Evolutionary conservation across 352 stramenopile species (phyloP).

Genomic region (Phytophthora pistaciae): DNA sequence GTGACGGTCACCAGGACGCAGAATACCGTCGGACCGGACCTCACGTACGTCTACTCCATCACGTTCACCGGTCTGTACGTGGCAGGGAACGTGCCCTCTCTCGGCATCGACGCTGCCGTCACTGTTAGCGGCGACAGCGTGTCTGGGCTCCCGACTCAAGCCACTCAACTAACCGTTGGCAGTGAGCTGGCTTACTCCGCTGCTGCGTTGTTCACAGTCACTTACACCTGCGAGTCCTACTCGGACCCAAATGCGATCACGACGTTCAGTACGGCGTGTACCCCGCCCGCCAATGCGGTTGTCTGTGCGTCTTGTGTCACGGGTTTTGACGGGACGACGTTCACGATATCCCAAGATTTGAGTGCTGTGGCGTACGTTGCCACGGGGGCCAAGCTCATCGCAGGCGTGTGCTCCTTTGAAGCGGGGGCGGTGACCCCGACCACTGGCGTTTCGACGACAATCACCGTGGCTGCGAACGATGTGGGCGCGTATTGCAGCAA

Average conservation of each 20-base stretch:
- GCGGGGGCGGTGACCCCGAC: constrained; percentile 30
- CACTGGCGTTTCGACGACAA: constrained; percentile 7
- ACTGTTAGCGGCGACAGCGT: constrained; percentile 37
- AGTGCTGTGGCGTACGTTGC: constrained; percentile 20
- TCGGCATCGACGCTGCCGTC: constrained; percentile 58
- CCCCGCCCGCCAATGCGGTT: constrained; percentile 22
- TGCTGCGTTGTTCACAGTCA: constrained; percentile 54
- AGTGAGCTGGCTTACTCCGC: constrained; percentile 16
- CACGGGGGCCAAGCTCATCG: constrained; percentile 43
- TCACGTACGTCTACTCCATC: constrained; percentile 87
- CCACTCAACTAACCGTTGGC: constrained; percentile 34
- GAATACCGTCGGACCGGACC: constrained; percentile 40
- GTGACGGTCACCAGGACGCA: constrained; percentile 48
- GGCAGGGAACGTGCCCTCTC: constrained; percentile 87
- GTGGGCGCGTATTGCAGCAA: constrained; percentile 34
- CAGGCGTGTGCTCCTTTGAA: constrained; percentile 68
- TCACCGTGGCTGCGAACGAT: constrained; percentile 37
- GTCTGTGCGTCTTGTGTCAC: constrained; percentile 71
- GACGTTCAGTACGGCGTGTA: constrained; percentile 68
- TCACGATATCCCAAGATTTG: constrained; percentile 42
- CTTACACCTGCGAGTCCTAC: constrained; percentile 85
- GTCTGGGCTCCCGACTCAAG: constrained; percentile 30
- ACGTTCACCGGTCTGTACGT: constrained; percentile 88
- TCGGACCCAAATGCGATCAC: constrained; percentile 69
- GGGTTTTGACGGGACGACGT: constrained; percentile 62